Base-by-base conservation (phyloP, 495 filamentous ascomycete species). In the Penicillium goetzii region DNA sequence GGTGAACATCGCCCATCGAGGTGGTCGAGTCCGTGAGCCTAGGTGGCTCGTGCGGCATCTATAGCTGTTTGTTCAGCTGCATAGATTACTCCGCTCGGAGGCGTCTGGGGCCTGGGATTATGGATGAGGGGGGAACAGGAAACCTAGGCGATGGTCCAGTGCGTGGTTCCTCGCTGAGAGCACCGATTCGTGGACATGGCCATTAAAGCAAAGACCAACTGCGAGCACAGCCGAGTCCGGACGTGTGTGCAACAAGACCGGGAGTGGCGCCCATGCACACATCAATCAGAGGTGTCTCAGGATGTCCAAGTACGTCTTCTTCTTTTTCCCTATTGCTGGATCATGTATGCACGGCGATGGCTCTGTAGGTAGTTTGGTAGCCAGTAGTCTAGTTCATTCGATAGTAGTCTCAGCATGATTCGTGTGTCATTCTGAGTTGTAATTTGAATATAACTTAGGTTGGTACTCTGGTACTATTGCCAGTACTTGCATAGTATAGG, bases 151-250 rank as follows among this genome's bases (percentile, higher is more conserved):
- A 23, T 7, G 30, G 52, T 10, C 19, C 52, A 19, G 12, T 25
- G 33, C 2, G 55, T 43, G 0, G 23, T 30, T 40, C 2, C 25
- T 26, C 4, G 19, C 55, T 36, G 25, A 30, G 23, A 2, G 23
- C 55, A 25, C 55, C 55, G 55, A 57, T 57, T 57, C 55, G 55
- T 57, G 55, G 55, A 43, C 43, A 43, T 36, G 21, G 25, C 15
- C 30, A 40, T 41, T 47, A 21, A 25, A 57, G 34, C 55, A 40
- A 5, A 41, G n/a, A 30, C 8, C 32, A 32, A 12, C 11, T 32
- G 15, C 1, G 9, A 21, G 4, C n/a, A 33, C n/a, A 34, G 52
- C 52, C 30, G 32, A 36, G 47, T 51, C 7, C 52, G 52, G 52
- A 55, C n/a, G 12, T 28, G 12, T 28, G 21, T 5, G 2, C 23